A percentile compares a stretch with the other conserved stretches of the same genome.
These are phyloP conservation scores for Calonectria hawksworthii DNA, from an alignment of 2,329 filamentous ascomycete genomes.

Conservation along the genomic window DNA sequence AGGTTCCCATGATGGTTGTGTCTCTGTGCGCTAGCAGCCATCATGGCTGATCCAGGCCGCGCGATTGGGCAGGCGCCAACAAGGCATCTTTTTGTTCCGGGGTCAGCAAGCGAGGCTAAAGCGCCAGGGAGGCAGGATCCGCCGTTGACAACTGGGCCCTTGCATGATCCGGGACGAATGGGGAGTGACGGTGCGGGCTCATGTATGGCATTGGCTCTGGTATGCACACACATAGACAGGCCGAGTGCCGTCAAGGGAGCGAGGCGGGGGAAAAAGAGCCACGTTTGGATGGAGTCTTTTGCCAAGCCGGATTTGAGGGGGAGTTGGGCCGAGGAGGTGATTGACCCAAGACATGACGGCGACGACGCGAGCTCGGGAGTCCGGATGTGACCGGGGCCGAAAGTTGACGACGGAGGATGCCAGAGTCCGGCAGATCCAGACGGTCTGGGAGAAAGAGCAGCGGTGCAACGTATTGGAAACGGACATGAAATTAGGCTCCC, in stretches of 20 bases:
- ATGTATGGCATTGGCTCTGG: slow-evolving; percentile 31
- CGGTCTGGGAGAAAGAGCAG: slow-evolving; percentile 2
- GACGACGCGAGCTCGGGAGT: slow-evolving; percentile 3
- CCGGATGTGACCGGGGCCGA: not conserved
- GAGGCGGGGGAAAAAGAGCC: slow-evolving; percentile 12
- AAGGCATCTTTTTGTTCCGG: slow-evolving; percentile 3
- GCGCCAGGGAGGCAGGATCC: slow-evolving; percentile 23
- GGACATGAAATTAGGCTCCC: not conserved
- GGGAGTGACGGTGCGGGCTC: slow-evolving; percentile 35
- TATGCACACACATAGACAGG: slow-evolving; percentile 8
- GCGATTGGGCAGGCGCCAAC: slow-evolving; percentile 10
- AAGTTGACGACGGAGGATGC: not conserved
- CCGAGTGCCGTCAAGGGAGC: slow-evolving; percentile 8
- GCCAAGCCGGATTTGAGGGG: slow-evolving; percentile 19
- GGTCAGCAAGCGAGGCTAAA: slow-evolving; percentile 18
- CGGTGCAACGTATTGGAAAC: slow-evolving; percentile 8
- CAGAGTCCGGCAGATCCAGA: not conserved
- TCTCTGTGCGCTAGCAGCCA: not conserved
- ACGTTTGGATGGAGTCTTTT: not conserved
- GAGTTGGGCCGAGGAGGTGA: slow-evolving; percentile 20
- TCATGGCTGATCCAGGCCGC: slow-evolving; percentile 3
- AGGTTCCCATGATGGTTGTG: slow-evolving; percentile 3
- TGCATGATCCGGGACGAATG: slow-evolving; percentile 36
- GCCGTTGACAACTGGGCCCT: slow-evolving; percentile 29
- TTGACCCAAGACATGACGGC: not conserved